Conservation (phyloP, 495 filamentous ascomycete genomes). For the Aspergillus carlsbadensis region DNA sequence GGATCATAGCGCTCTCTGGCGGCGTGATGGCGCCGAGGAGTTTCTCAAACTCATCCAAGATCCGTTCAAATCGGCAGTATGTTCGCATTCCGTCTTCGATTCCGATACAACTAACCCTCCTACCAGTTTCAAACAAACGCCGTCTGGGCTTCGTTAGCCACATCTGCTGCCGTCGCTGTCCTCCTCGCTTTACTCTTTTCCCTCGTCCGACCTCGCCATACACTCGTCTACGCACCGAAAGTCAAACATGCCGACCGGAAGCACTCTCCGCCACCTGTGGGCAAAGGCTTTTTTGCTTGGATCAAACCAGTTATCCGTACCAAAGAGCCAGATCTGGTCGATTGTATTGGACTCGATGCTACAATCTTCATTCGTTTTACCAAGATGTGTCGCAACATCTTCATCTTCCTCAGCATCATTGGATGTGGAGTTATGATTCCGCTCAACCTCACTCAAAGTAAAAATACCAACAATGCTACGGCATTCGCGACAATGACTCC, state of each 20-base stretch:
- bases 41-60: constrained; percentile 49
- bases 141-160: constrained; percentile 76
- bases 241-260: constrained; percentile 89
- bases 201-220: constrained; percentile 84
- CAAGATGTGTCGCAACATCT: constrained; percentile 90
- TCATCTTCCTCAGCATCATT: constrained; percentile 68
- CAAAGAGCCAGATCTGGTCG: constrained; percentile 71
- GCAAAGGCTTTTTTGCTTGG: constrained; percentile 86
- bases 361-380: constrained; percentile 85
- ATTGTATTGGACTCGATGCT: constrained; percentile 84
- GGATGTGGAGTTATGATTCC: constrained; percentile 83
- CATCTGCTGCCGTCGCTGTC: constrained; percentile 72
- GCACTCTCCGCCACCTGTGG: constrained; percentile 88
- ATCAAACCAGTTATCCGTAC: constrained; percentile 70
- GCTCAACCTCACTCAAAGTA: constrained; percentile 64
- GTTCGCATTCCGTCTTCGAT: constrained; percentile 12
- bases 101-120: constrained; percentile 1
- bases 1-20: constrained; percentile 27
- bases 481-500: constrained; percentile 56
- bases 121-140: constrained; percentile 63
- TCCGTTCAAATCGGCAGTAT: constrained; percentile 47
- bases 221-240: constrained; percentile 90
- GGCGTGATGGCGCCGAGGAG: constrained; percentile 31
- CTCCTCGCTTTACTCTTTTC: constrained; percentile 79
- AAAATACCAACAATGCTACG: constrained; percentile 20